phyloP scores from a whole-genome alignment of 805 yeast genomes.

The Wickerhamiella azymoides region DNA sequence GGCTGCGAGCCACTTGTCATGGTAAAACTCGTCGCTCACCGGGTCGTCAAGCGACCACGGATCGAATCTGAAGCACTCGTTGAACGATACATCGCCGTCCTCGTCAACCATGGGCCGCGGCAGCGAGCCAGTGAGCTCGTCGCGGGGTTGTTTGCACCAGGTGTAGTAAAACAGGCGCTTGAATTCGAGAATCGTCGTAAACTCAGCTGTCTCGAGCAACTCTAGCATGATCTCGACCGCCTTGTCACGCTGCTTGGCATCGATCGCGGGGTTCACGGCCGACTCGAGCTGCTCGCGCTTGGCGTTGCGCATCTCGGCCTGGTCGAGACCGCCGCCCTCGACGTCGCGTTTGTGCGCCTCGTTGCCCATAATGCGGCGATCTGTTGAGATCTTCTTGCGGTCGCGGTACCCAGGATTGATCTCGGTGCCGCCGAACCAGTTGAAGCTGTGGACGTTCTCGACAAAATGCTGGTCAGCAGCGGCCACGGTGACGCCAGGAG shows the following conservation, averaged over 20 bases:
- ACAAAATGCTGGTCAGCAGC: slow-evolving; percentile 11
- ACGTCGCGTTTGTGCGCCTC: slow-evolving; percentile 58
- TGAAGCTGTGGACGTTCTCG: slow-evolving; percentile 40
- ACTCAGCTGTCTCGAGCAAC: slow-evolving; percentile 12
- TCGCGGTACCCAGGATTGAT: slow-evolving; percentile 79
- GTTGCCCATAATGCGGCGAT: slow-evolving; percentile 62
- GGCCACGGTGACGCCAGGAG: not conserved
- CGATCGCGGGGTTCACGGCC: slow-evolving; percentile 16
- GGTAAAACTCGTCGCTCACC: slow-evolving; percentile 61
- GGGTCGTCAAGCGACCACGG: slow-evolving; percentile 90
- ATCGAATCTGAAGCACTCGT: slow-evolving; percentile 43
- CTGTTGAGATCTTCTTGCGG: slow-evolving; percentile 64
- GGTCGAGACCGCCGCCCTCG: slow-evolving; percentile 61
- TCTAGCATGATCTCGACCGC: slow-evolving; percentile 15
- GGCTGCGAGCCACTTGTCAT: slow-evolving; percentile 64
- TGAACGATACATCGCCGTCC: slow-evolving; percentile 19
- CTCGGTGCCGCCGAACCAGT: slow-evolving; percentile 67
- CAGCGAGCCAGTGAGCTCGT: not conserved
- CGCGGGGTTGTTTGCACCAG: slow-evolving; percentile 3
- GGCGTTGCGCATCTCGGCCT: slow-evolving; percentile 29
- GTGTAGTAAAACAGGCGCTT: slow-evolving; percentile 20
- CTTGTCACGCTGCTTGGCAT: slow-evolving; percentile 25
- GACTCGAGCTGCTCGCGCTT: slow-evolving; percentile 15
- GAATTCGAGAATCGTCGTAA: slow-evolving; percentile 20
- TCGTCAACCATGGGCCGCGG: slow-evolving; percentile 14